Base-by-base conservation (phyloP, 1,139 yeast genomes). In the Kurtzmaniella quercitrusa region DNA sequence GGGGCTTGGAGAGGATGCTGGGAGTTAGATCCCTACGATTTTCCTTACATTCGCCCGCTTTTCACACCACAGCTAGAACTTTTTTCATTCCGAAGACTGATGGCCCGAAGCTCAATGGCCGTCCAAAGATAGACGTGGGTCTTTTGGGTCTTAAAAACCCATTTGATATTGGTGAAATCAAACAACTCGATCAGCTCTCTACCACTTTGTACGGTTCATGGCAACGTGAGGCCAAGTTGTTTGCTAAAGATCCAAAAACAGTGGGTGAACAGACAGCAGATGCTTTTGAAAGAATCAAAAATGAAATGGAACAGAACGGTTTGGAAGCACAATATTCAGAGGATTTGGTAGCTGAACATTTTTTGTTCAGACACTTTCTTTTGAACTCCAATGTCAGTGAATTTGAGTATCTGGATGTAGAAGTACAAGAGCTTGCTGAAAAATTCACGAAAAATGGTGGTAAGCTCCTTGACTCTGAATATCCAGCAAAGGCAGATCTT, bases 171-270 rank as follows among this genome's bases (percentile, higher is more conserved):
- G 17, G 9, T 5, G 18, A 30, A 8, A 14, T 30, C 34, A 30
- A 14, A 11, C 18, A 30, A 16, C 18, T 30, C 17, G 18, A 30
- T 11, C 16, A 9, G 11, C 12, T 30, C 12, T 30, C 34, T 12
- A 16, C 16, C 6, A 12, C 15, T 9, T 30, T 30, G 18, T 16
- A 30, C 14, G 15, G 9, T 19, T 18, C 37, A 8, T 34, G 37
- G 37, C 23, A 19, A n/a, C 23, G 22, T 19, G 37, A 34, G 20
- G 20, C 20, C 36, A 33, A 33, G 12, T 33, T 19, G n/a, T 33
- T 17, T 17, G 19, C 36, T 8, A 12, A 33, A n/a, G 36, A 15
- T 17, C 21, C 21, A 2, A 19, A 33, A 17, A 33, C 18, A 5
- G 34, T 30, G 3, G 34, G 34, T 18, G 22, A 34, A 19, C 16